phyloP scores from a whole-genome alignment of 306 rosid species.

The Purshia tridentata region DNA sequence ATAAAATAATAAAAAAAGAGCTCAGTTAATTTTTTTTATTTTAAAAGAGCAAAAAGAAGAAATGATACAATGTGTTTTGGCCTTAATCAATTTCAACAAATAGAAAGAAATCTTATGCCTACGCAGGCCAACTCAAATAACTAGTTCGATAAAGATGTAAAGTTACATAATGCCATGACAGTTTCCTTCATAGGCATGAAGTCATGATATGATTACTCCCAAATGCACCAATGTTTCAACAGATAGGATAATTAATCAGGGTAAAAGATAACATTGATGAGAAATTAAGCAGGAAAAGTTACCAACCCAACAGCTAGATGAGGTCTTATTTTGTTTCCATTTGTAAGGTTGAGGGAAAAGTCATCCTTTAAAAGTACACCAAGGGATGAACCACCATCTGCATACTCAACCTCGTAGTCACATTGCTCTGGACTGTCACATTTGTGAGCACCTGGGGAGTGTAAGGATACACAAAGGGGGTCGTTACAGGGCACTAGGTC shows the following conservation, averaged over 20 bases:
- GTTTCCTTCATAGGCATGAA: background rate
- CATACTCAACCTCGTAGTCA: slow-evolving; percentile 78
- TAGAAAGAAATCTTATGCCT: background rate
- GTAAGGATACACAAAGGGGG: slow-evolving; percentile 68
- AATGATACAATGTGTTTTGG: background rate
- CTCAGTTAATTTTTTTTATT: too few species aligned
- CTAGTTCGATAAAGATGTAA: background rate
- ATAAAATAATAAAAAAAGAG: too few species aligned
- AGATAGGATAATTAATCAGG: background rate
- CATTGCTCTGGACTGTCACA: slow-evolving; percentile 75
- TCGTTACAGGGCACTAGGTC: slow-evolving; percentile 73
- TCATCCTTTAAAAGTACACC: slow-evolving; percentile 79
- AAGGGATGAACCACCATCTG: slow-evolving; percentile 77
- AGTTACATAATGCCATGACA: background rate
- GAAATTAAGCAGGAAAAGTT: slow-evolving; percentile 17
- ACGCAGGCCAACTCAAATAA: background rate
- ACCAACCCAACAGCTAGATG: slow-evolving; percentile 78
- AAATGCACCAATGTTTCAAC: background rate
- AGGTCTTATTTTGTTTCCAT: slow-evolving; percentile 58
- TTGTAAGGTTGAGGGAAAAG: slow-evolving; percentile 61
- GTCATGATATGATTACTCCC: background rate
- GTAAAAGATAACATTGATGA: background rate
- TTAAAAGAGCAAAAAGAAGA: too few species aligned
- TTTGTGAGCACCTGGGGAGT: slow-evolving; percentile 39
- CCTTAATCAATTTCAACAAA: background rate